phyloP scores from a whole-genome alignment of 225 moss, liverwort and hornwort species.

The Marchantia paleacea region DNA sequence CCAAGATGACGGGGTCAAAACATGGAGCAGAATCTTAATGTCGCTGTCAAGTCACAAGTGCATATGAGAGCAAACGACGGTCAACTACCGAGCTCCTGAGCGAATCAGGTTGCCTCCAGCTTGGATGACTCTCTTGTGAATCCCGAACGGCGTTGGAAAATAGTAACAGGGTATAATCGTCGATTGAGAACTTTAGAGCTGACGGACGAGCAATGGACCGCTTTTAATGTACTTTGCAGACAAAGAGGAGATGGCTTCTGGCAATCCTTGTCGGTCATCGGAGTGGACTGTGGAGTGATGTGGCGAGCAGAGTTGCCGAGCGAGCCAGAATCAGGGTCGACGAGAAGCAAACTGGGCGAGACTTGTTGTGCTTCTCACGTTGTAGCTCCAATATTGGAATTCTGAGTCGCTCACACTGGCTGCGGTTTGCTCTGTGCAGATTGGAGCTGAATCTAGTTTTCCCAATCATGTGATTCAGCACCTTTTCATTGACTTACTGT shows the following conservation, averaged over 20 bases:
- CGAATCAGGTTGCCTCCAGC: not conserved
- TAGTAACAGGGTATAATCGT: not conserved
- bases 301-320: not conserved
- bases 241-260: constrained; percentile 20
- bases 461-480: not conserved
- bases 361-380: not conserved
- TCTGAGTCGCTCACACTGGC: not conserved
- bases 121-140: not conserved
- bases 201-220: not conserved
- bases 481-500: not conserved
- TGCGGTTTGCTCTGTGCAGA: not conserved
- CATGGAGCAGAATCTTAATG: not conserved
- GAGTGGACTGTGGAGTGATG: not conserved
- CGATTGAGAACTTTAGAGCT: not conserved
- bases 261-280: constrained; percentile 1
- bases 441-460: not conserved
- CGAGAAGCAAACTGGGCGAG: not conserved
- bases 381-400: not conserved
- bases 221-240: not conserved
- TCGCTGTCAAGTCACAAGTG: not conserved
- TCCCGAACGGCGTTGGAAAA: not conserved
- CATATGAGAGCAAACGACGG: not conserved
- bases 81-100: not conserved
- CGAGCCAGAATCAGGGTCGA: not conserved
- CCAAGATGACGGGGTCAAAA: not conserved